Evolutionary conservation across 1,284 basidiomycete genomes (phyloP), one percentile per base, ranked within the genome.

Genomic region (Athelia sp.): DNA sequence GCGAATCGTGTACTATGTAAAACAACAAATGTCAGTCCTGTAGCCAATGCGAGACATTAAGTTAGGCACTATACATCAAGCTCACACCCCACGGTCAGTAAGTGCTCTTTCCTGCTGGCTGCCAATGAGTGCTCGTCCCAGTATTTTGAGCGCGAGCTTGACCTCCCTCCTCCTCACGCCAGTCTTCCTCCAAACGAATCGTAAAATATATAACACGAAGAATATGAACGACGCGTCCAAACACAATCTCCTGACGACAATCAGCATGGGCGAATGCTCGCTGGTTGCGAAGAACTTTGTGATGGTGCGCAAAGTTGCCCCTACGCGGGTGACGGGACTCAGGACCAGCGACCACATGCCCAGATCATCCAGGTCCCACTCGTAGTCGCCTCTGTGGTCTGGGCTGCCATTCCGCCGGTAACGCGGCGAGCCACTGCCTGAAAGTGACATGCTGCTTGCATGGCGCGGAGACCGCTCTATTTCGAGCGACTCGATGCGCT

Each of bases 401-500:
- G 67, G 60, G 35, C 70, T 69, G n/a, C 32, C 32, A 34, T 34
- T 11, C n/a, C 32, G 9, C 36, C 69, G 65, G 36, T 66, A 64
- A 56, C 67, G 68, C 26, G 67, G 66, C 35, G 63, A 60, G 42
- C 61, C 58, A 47, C 64, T 64, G n/a, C 71, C 63, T 29, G 67
- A 63, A 24, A 64, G 57, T 8, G 69, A 68, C 14, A 64, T 51
- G 36, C 67, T 66, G 3, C 73, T 62, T 35, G 67, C 67, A 35
- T 21, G 36, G 19, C 36, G 36, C 19, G 67, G 63, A 22, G 66
- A 66, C 21, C 21, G 38, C 2, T 76, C 72, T 55, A 61, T 56
- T 56, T 95, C 93, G 17, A 95, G 69, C 4, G 77, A 74, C 56
- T 91, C 86, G 23, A 98, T 72, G 11, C 95, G 84, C 66, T 98